A percentile compares a stretch with the other conserved stretches of the same genome.
Evolutionary conservation across 1,284 basidiomycete species (phyloP).

Genomic region (Ceratorhiza oryzae-sativae): DNA sequence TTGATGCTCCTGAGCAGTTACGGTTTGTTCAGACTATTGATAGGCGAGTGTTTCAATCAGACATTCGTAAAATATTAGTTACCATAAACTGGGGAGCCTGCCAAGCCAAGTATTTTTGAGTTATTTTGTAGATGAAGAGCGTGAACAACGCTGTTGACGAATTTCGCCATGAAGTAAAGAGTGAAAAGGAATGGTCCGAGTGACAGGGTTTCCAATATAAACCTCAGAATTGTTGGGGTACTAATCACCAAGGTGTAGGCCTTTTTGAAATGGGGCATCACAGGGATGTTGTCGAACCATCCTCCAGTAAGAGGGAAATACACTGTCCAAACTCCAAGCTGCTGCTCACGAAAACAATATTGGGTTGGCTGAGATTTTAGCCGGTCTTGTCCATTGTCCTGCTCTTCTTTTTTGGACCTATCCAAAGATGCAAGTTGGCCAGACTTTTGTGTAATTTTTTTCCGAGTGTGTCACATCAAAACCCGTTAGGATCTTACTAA

Average conservation of each 20-base stretch:
- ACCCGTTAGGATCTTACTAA: no score
- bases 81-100: neutral
- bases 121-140: slow-evolving; percentile 12
- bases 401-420: neutral
- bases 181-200: neutral
- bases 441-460: neutral
- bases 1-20: neutral
- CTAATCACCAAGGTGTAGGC: neutral
- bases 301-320: neutral
- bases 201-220: neutral
- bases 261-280: neutral
- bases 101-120: slow-evolving; percentile 3
- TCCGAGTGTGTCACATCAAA: no score
- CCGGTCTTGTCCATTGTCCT: neutral
- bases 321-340: slow-evolving; percentile 22
- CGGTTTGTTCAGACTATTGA: neutral
- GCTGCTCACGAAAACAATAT: slow-evolving; percentile 4
- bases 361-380: neutral
- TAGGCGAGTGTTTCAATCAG: neutral
- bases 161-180: neutral
- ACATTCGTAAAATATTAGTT: neutral
- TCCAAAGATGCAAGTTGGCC: neutral
- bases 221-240: neutral
- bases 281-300: neutral
- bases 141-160: neutral